Evolutionary conservation across 176 grass and related monocot species (phyloP).

Genomic region (Raddia distichophylla): DNA sequence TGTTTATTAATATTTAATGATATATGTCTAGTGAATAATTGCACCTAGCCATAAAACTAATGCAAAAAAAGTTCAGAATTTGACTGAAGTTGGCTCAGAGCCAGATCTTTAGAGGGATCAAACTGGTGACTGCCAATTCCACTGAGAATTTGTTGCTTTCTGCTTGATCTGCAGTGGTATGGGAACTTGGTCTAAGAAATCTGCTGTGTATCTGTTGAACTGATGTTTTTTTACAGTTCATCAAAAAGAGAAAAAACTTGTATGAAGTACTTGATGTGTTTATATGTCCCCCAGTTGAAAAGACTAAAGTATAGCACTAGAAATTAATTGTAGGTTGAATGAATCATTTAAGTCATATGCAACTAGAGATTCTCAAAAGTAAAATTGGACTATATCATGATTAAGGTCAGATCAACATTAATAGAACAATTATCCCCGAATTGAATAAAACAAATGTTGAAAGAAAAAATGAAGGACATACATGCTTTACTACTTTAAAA

Average conservation of each 20-base stretch:
- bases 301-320: background rate
- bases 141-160: background rate
- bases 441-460: background rate
- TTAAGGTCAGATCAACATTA: too few relatives aligned
- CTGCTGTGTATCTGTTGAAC: background rate
- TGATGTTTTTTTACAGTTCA: background rate
- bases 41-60: background rate
- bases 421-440: too few relatives aligned
- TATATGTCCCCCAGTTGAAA: background rate
- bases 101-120: background rate
- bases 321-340: background rate
- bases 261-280: background rate
- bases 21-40: background rate
- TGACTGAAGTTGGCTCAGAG: background rate
- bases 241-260: background rate
- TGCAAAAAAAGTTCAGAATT: background rate
- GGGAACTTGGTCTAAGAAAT: background rate
- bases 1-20: background rate
- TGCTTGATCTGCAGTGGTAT: background rate
- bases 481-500: constrained; percentile 12
- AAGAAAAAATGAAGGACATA: background rate
- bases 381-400: background rate
- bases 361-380: constrained; percentile 1
- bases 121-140: background rate
- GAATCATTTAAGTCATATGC: background rate